These are phyloP conservation scores for Colletotrichum sp. DNA, from an alignment of 2,329 filamentous ascomycete species.

Conservation along the genomic window DNA sequence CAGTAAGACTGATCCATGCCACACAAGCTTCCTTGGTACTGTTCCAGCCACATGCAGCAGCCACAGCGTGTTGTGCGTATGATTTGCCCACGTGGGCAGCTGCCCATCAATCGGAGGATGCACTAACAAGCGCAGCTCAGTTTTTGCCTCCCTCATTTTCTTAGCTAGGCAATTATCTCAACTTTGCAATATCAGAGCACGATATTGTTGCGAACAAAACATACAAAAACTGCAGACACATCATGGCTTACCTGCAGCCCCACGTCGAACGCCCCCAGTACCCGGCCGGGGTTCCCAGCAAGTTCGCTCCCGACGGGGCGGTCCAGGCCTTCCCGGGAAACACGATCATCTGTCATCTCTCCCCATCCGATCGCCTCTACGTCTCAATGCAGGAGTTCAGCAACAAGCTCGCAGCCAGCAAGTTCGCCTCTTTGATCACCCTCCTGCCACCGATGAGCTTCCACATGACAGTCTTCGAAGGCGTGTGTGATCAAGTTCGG, in stretches of 20 bases:
- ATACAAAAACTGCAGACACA: not conserved
- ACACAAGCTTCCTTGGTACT: not conserved
- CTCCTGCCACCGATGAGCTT: constrained; percentile 28
- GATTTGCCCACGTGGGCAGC: not conserved
- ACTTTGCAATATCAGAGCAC: not conserved
- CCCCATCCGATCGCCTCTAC: constrained; percentile 19
- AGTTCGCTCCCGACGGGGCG: constrained; percentile 26
- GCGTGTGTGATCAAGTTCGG: constrained; percentile 27
- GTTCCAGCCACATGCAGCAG: not conserved
- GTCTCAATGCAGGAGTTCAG: constrained; percentile 23
- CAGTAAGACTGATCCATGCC: not conserved
- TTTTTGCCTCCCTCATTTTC: not conserved
- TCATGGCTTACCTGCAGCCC: not conserved
- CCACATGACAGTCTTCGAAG: constrained; percentile 33
- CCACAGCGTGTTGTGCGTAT: not conserved
- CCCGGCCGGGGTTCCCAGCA: constrained; percentile 25
- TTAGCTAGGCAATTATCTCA: not conserved
- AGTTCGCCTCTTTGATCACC: constrained; percentile 21
- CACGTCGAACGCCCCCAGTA: not conserved
- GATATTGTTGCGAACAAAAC: not conserved
- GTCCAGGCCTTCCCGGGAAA: constrained; percentile 29
- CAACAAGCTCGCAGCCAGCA: constrained; percentile 19
- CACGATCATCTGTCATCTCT: constrained; percentile 29
- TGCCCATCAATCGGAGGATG: not conserved
- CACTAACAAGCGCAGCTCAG: not conserved